phyloP scores from a whole-genome alignment of 257 asterid genomes.

The Solanum bulbocastanum region DNA sequence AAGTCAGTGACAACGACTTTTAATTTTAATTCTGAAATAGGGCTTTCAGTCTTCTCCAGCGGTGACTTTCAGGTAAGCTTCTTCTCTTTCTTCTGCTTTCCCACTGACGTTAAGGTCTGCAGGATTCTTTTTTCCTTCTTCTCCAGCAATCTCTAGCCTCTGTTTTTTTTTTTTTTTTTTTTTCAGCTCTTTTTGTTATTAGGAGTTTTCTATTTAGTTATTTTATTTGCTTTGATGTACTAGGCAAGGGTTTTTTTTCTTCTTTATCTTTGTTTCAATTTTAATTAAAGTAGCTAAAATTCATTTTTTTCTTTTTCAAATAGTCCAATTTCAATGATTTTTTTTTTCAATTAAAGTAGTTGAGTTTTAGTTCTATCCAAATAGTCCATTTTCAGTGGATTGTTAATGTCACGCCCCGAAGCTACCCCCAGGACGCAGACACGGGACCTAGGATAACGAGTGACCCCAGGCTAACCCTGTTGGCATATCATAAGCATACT shows the following conservation, averaged over 20 bases:
- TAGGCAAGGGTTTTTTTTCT: background rate
- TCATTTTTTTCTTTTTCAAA: too few relatives aligned
- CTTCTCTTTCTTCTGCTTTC: background rate
- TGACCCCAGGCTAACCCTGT: too few relatives aligned
- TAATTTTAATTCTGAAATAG: background rate
- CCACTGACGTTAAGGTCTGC: too few relatives aligned
- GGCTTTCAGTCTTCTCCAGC: background rate
- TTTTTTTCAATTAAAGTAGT: background rate
- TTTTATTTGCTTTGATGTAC: background rate
- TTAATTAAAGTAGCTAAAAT: background rate
- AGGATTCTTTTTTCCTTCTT: background rate
- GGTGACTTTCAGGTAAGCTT: background rate
- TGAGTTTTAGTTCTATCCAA: background rate
- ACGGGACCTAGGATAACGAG: too few relatives aligned
- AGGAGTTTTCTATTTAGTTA: background rate
- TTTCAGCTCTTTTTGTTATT: too few relatives aligned
- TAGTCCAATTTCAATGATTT: too few relatives aligned
- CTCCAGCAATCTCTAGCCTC: background rate
- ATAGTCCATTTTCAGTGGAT: background rate
- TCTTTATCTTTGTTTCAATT: background rate
- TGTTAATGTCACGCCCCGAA: too few relatives aligned
- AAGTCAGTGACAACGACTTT: background rate
- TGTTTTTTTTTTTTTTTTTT: too few relatives aligned
- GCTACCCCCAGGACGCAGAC: too few relatives aligned
- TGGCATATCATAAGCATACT: too few relatives aligned